Conservation (phyloP, 257 asterid species). For the Solanum bulbocastanum region DNA sequence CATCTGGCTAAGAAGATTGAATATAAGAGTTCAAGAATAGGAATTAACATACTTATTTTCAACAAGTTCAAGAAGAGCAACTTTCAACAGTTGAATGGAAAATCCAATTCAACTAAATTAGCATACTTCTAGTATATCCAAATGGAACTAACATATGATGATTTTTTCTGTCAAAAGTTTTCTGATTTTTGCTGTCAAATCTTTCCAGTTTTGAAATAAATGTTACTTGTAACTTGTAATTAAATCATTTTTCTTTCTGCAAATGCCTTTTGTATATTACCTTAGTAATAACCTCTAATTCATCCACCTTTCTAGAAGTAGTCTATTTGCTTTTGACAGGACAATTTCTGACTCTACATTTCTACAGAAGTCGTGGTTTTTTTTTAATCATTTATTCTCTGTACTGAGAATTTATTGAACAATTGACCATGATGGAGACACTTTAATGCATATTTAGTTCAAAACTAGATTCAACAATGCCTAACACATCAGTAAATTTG, state of each 20-base stretch:
- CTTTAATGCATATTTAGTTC: background rate
- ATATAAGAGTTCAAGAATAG: conserved; percentile 27
- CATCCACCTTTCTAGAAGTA: background rate
- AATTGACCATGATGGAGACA: background rate
- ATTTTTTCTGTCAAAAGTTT: background rate
- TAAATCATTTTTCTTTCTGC: background rate
- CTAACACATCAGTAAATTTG: background rate
- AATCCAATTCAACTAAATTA: background rate
- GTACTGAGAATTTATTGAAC: background rate
- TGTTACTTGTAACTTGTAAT: background rate
- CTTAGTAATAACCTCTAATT: background rate
- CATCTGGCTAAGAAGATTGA: conserved; percentile 66
- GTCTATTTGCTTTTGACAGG: background rate
- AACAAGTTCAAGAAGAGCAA: background rate
- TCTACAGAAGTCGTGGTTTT: background rate
- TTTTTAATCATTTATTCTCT: no score
- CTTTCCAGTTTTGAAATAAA: background rate
- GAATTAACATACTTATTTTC: background rate
- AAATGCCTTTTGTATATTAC: background rate
- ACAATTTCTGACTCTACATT: background rate
- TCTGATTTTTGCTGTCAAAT: background rate
- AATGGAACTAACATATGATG: background rate
- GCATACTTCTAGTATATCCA: background rate
- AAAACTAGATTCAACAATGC: background rate
- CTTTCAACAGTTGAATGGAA: background rate